Evolutionary conservation across 768 basidiomycete genomes (phyloP), one percentile per base, ranked within the genome.

Genomic region (Lentinula edodes): DNA sequence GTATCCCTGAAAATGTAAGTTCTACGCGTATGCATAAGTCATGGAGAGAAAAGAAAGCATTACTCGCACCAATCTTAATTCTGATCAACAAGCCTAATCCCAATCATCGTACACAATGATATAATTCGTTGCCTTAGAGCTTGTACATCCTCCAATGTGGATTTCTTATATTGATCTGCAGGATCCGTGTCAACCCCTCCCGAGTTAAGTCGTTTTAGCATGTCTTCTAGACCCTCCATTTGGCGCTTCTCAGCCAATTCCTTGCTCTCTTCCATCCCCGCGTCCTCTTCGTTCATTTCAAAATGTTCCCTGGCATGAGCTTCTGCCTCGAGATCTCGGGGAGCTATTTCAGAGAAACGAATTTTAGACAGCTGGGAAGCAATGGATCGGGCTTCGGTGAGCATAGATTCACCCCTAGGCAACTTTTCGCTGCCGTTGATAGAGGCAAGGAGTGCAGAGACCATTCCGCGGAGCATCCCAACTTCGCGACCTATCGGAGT

Each of bases 281-380:
- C 65, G 20, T 69, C 72, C 20, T 65, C 66, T 10, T 57, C 60
- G 20, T 67, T 68, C n/a, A 68, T 62, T 52, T 80, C 80, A 10
- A 87, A 71, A 68, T 91, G 89, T 61, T 89, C 83, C 51, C 76
- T 76, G 23, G 88, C 89, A 71, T 96, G 95, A 56, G 78, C 81
- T 66, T 90, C 86, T 0, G 93, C 90, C 66, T 95, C 88, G 8
- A 84, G 61, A 74, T 96, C 93, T 23, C 78, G 79, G 2, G 91
- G 91, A 13, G 82, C 84, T 52, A 96, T 80, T 62, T 93, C 89
- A 8, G 83, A 79, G 65, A 92, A 85, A 6, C 81, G 83, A 36
- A 96, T 74, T 6, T 76, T 69, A 0, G 80, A 79, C 2, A 97
- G 80, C n/a, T 75, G 71, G 0, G 77, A 66, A 0, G 83, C 76